Evolutionary conservation across 2,329 filamentous ascomycete species (phyloP), one percentile per base, ranked within the genome.

Genomic region (Microsporum canis): DNA sequence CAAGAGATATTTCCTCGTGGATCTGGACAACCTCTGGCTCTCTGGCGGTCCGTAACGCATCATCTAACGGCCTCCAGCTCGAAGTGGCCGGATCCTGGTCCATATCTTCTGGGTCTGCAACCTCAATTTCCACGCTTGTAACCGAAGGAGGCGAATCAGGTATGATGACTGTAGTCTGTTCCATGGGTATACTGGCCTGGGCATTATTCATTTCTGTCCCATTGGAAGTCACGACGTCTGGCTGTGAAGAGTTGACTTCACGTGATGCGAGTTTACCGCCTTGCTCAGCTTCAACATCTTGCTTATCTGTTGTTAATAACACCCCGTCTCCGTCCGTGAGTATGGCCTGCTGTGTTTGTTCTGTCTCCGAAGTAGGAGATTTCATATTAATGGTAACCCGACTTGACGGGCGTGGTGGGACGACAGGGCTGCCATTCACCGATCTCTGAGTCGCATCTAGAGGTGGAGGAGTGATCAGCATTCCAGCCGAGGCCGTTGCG

Each of bases 311-410:
- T 14, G 34, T 29, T 29, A 3, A 5, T 41, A 27, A 27, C 6
- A n/a, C n/a, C 5, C 29, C 6, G 12, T 55, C 31, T 17, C 31
- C n/a, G 31, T 55, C 31, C 23, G 17, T 12, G 33, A 31, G 31
- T 36, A 34, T 36, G 36, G 34, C 36, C n/a, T 17, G 55, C 36
- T 36, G 53, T 41, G 55, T 41, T 4, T 10, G 27, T 57, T 14
- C 23, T 33, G 55, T 49, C 14, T 59, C 39, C 17, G 33, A 49
- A 2, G 7, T 49, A 14, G 39, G 57, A 45, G 73, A 75, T 63
- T 75, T 76, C 66, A 74, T 73, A 63, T 79, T 79, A 65, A 79
- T 79, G 10, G 77, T 78, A 34, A 79, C 73, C 66, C 75, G 77
- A 63, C 73, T 77, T 49, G 75, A 72, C 23, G 74, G 71, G 49